Conservation (phyloP, 2,329 filamentous ascomycete species). For the Ceratocystis cubensis region DNA sequence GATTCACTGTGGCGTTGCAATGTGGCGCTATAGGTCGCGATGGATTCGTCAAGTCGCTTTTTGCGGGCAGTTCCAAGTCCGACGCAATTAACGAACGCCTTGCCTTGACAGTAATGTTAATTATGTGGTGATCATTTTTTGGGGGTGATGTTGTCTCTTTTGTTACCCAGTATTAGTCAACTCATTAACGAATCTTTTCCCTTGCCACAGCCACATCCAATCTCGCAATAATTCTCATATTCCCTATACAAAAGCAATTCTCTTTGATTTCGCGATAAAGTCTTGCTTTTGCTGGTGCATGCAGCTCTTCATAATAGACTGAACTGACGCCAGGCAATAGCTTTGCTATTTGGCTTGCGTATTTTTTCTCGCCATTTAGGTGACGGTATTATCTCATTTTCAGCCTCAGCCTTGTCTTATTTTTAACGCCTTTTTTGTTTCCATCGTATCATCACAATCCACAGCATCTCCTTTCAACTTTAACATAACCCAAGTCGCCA, state of each 20-base stretch:
- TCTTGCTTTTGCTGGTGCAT: background rate
- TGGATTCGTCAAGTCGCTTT: background rate
- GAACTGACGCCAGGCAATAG: background rate
- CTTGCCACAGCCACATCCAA: background rate
- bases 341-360: background rate
- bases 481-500: background rate
- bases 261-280: background rate
- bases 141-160: background rate
- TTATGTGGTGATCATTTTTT: conserved; percentile 7
- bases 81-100: background rate
- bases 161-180: background rate
- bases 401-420: background rate
- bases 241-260: background rate
- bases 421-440: conserved; percentile 3
- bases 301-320: conserved; percentile 1
- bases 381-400: background rate
- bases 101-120: background rate
- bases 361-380: background rate
- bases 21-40: conserved; percentile 11
- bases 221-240: background rate
- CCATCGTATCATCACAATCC: background rate
- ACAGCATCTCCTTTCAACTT: background rate
- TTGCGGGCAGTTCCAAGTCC: background rate
- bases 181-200: background rate
- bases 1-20: background rate